Evolutionary conservation across 331 rosid genomes (phyloP), one percentile per base, ranked within the genome.

Genomic region (Telfairia occidentalis): DNA sequence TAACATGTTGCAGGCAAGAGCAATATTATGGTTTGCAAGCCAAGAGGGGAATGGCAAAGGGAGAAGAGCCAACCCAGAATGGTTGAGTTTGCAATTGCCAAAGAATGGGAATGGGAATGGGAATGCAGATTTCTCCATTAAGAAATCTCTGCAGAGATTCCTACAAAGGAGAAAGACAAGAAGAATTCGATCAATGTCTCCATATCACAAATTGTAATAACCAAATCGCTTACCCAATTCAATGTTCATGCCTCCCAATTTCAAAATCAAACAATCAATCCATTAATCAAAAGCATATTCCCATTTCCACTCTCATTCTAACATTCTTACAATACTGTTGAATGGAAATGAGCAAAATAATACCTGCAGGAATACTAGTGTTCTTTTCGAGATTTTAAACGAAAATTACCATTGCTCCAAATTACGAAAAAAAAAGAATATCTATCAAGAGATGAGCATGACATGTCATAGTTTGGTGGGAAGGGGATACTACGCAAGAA

Each of bases 61-160:
- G 16, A 52, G 53, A 28, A 15, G 74, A 24, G 1, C 9, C 4
- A 18, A 70, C 28, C 23, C 26, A 15, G 66, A 74, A 74, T 24
- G 24, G 53, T 24, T 13, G 48, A n/a, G 26, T 55, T 0, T 37
- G 48, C 50, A 34, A 53, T 4, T 73, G 77, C 38, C 38, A 13
- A 55, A 30, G 64, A 52, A 30, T 34, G 49, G 19, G 28, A 19
- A 63, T 63, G 29, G 71, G 16, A 34, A 37, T 11, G 49, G 50
- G 15, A 74, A 23, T 37, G 37, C 15, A 19, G 52, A 37, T 73
- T 55, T 73, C 66, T 37, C 77, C 64, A 55, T 73, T n/a, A 73
- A 73, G 66, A 52, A 55, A 53, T 73, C 77, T 35, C 77, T 73
- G 23, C 66, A 73, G 42, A 53, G 52, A 34, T 73, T 73, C 66